Evolutionary conservation across 169 alveolate genomes (phyloP).

Genomic region (Eimeria zaria): DNA sequence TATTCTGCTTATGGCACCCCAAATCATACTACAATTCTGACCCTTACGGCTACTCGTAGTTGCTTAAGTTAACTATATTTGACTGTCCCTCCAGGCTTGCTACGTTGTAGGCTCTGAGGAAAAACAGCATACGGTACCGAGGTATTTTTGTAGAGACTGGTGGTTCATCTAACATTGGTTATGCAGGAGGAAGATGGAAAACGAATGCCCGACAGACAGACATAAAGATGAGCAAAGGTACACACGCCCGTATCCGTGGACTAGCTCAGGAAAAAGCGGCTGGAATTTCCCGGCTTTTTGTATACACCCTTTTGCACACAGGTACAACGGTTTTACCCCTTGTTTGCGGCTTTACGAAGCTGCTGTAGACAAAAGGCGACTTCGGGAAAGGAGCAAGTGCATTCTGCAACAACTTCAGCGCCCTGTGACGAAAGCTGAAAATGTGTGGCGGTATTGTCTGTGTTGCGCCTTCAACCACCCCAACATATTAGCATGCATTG

Average conservation of each 20-base stretch:
- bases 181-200: not conserved
- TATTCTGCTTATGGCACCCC: not conserved
- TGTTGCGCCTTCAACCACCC: not conserved
- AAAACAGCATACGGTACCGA: not conserved
- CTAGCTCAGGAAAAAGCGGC: not conserved
- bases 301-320: not conserved
- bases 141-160: not conserved
- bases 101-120: not conserved
- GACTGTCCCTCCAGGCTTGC: too few species aligned
- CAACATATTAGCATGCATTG: not conserved
- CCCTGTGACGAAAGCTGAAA: not conserved
- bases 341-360: constrained; percentile 51
- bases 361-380: not conserved
- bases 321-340: not conserved
- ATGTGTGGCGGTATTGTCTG: not conserved
- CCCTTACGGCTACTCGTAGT: not conserved
- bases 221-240: not conserved
- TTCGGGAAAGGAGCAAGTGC: constrained; percentile 64
- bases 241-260: not conserved
- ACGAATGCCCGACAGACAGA: not conserved
- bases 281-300: not conserved
- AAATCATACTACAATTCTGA: not conserved
- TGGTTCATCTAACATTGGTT: not conserved
- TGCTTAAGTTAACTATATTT: not conserved
- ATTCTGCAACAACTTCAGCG: constrained; percentile 13